A percentile compares a stretch with the other conserved stretches of the same genome.
phyloP scores from a whole-genome alignment of 2,329 filamentous ascomycete genomes.

The Verticillium nonalfalfae region DNA sequence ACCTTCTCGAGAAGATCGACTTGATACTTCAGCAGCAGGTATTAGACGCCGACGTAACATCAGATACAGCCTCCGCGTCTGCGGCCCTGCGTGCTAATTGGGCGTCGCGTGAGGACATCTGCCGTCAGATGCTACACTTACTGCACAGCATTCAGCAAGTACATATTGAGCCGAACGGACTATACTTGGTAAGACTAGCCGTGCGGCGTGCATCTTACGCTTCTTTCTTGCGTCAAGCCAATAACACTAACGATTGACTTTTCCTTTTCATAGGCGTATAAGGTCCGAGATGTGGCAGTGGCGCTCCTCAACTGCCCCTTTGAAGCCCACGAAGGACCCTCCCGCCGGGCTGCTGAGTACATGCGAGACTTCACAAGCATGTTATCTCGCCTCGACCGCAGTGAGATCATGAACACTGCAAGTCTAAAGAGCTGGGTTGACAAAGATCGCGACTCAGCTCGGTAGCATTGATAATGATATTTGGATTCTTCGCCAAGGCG shows the following conservation, averaged over 20 bases:
- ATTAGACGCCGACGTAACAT: not conserved
- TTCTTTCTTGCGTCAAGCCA: not conserved
- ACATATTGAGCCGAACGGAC: conserved; percentile 25
- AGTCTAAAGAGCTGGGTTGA: conserved; percentile 24
- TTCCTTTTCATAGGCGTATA: conserved; percentile 16
- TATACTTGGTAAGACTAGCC: conserved; percentile 19
- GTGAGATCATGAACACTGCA: conserved; percentile 22
- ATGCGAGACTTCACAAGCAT: conserved; percentile 20
- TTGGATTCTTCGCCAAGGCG: not conserved
- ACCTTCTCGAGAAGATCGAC: conserved; percentile 25
- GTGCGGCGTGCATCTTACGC: no score
- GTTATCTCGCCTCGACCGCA: conserved; percentile 20
- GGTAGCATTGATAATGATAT: not conserved
- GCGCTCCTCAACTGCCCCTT: conserved; percentile 25
- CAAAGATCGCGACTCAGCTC: conserved; percentile 7
- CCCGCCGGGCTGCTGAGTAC: conserved; percentile 18
- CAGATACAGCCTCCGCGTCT: not conserved
- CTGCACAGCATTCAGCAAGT: conserved; percentile 23
- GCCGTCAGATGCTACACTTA: conserved; percentile 26
- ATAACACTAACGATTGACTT: not conserved
- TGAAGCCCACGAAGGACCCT: conserved; percentile 15
- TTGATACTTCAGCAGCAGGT: conserved; percentile 11
- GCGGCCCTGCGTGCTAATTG: conserved; percentile 15
- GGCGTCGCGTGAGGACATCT: conserved; percentile 26
- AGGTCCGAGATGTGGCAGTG: conserved; percentile 26